These are phyloP conservation scores for Penicillium sclerotigenum DNA, from an alignment of 2,329 filamentous ascomycete genomes.

Conservation along the genomic window DNA sequence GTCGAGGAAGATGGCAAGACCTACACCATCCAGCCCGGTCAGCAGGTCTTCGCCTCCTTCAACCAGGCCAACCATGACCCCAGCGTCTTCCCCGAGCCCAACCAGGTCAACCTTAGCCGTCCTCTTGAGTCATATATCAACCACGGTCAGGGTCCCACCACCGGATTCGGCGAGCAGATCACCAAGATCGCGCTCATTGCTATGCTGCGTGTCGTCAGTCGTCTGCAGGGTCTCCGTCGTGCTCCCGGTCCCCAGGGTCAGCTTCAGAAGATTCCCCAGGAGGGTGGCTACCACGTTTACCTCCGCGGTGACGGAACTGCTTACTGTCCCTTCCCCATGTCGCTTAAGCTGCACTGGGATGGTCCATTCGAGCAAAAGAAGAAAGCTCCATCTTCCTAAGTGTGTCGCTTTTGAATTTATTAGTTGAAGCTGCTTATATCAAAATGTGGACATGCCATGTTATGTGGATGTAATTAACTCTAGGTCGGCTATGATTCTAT, in stretches of 20 bases:
- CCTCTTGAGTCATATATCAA: constrained; percentile 63
- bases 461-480: not conserved
- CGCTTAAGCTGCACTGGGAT: constrained; percentile 47
- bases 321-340: constrained; percentile 52
- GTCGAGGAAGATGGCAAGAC: constrained; percentile 52
- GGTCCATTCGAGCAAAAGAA: constrained; percentile 30
- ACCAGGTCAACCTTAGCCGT: constrained; percentile 60
- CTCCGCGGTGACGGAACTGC: constrained; percentile 64
- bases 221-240: constrained; percentile 58
- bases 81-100: constrained; percentile 59
- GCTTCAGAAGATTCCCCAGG: constrained; percentile 61
- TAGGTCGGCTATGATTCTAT: constrained; percentile 12
- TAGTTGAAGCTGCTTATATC: not conserved
- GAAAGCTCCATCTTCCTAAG: constrained; percentile 8
- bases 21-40: constrained; percentile 54
- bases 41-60: constrained; percentile 63
- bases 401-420: not conserved
- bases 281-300: constrained; percentile 58
- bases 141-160: constrained; percentile 61
- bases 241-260: constrained; percentile 63
- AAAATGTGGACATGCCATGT: not conserved
- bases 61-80: constrained; percentile 56
- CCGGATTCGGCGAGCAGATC: constrained; percentile 60
- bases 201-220: constrained; percentile 65
- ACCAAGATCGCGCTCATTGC: constrained; percentile 62